phyloP scores from a whole-genome alignment of 352 stramenopile genomes.

The Globisporangium camurandrum region DNA sequence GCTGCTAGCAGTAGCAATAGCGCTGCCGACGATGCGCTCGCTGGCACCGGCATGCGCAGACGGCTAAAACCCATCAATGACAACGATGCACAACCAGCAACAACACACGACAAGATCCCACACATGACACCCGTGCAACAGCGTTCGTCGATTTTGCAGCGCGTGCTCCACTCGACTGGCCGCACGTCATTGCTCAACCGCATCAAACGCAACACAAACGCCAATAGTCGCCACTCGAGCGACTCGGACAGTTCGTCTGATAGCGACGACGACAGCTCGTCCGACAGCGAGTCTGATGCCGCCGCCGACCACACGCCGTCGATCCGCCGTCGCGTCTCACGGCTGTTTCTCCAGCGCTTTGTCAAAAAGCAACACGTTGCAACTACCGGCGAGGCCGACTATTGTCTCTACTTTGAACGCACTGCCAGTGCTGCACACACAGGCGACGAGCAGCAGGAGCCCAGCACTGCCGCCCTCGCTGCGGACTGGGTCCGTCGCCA shows the following conservation, averaged over 20 bases:
- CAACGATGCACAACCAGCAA: neutral
- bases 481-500: neutral
- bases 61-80: neutral
- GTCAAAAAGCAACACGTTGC: conserved; percentile 6
- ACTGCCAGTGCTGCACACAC: neutral
- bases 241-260: neutral
- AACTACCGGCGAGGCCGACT: conserved; percentile 23
- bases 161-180: conserved; percentile 2
- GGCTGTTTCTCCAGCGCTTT: conserved; percentile 8
- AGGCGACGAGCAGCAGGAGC: neutral
- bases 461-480: neutral
- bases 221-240: neutral
- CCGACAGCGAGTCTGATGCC: neutral
- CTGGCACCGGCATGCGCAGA: neutral
- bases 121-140: neutral
- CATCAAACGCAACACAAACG: neutral
- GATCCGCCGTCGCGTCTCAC: conserved; percentile 5
- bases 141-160: conserved; percentile 1
- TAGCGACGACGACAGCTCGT: neutral
- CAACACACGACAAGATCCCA: neutral
- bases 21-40: neutral
- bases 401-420: conserved; percentile 32
- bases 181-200: neutral
- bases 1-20: neutral
- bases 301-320: neutral